Conservation (phyloP, 2,329 filamentous ascomycete genomes). For the Ilyonectria robusta region DNA sequence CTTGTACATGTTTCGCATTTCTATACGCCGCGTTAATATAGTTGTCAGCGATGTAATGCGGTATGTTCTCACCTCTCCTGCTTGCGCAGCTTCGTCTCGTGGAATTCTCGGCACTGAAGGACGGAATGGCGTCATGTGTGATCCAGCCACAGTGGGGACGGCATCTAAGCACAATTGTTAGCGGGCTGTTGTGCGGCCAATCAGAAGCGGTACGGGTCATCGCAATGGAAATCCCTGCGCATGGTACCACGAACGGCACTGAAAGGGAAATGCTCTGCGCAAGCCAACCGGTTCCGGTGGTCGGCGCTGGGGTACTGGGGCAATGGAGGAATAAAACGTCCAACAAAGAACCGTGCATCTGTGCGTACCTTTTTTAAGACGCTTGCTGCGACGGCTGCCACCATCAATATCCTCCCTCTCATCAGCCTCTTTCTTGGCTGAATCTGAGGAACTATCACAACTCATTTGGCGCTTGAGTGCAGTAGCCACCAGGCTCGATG, state of each 20-base stretch:
- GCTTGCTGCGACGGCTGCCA: constrained; percentile 88
- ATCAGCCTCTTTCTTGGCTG: constrained; percentile 62
- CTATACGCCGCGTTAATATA: constrained; percentile 48
- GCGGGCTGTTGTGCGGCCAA: constrained; percentile 37
- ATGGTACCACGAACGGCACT: constrained; percentile 31
- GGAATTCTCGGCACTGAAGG: constrained; percentile 80
- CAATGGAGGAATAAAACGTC: constrained; percentile 16
- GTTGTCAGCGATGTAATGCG: constrained; percentile 41
- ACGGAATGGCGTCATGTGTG: constrained; percentile 95
- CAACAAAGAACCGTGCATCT: constrained; percentile 10
- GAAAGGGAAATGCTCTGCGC: constrained; percentile 40
- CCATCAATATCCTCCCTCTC: constrained; percentile 73
- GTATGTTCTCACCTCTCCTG: constrained; percentile 57
- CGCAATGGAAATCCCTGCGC: constrained; percentile 45
- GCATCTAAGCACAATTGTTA: constrained; percentile 59
- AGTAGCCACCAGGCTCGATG: constrained; percentile 68
- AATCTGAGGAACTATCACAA: constrained; percentile 65
- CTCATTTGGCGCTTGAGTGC: constrained; percentile 85
- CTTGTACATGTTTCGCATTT: constrained; percentile 91
- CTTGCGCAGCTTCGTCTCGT: constrained; percentile 64
- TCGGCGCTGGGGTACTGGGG: constrained; percentile 28
- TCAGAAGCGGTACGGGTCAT: constrained; percentile 39
- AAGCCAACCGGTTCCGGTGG: constrained; percentile 32
- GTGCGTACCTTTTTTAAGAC: constrained; percentile 78
- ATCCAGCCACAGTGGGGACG: constrained; percentile 90